These are phyloP conservation scores for Populus hybrid DNA, from an alignment of 441 rosid species.

Conservation along the genomic window DNA sequence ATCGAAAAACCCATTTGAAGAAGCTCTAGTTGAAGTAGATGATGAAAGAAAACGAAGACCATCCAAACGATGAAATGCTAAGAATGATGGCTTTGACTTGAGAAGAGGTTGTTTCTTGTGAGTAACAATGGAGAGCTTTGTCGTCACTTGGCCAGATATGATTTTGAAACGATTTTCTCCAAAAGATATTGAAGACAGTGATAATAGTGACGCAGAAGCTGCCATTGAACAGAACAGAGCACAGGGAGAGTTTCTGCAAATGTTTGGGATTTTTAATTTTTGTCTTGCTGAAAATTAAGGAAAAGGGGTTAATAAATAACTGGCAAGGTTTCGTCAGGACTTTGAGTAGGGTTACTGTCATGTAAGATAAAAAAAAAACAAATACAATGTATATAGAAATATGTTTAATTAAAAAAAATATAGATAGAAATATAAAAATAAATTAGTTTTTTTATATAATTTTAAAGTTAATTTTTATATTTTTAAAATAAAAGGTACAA, in stretches of 20 bases:
- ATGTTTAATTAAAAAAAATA: too few relatives aligned
- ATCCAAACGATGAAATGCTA: constrained; percentile 19
- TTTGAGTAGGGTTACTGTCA: too few relatives aligned
- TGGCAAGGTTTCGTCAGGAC: too few relatives aligned
- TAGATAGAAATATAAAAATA: too few relatives aligned
- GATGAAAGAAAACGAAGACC: constrained; percentile 11
- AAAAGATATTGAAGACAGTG: constrained; percentile 31
- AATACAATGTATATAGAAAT: too few relatives aligned
- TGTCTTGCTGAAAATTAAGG: too few relatives aligned
- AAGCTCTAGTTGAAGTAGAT: constrained; percentile 18
- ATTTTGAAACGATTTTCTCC: constrained; percentile 33
- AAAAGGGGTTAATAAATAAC: too few relatives aligned
- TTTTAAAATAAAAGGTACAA: too few relatives aligned
- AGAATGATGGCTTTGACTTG: constrained; percentile 20
- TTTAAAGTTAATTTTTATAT: too few relatives aligned
- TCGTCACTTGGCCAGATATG: constrained; percentile 17
- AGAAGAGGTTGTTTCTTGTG: constrained; percentile 8
- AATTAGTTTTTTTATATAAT: too few relatives aligned
- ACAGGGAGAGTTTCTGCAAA: background rate
- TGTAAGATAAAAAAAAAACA: too few relatives aligned
- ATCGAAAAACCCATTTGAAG: constrained; percentile 36
- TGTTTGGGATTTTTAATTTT: background rate
- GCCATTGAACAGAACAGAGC: constrained; percentile 36
- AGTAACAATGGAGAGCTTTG: constrained; percentile 4
- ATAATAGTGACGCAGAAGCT: constrained; percentile 33